These are phyloP conservation scores for Hemerocallis citrina DNA, from an alignment of 106 monocot species.

Conservation along the genomic window DNA sequence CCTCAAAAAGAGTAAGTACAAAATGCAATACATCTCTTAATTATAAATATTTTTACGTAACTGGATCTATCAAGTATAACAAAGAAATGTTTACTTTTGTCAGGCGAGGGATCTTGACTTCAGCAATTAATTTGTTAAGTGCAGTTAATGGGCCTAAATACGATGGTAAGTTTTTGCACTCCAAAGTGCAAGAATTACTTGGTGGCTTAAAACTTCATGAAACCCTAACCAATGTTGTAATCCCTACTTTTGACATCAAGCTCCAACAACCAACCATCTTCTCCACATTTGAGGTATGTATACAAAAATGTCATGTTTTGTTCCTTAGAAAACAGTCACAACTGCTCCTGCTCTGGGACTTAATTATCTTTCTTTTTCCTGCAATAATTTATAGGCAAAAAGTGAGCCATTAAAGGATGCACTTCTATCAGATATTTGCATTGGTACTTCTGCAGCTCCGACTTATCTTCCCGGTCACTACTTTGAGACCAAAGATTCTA, in stretches of 20 bases:
- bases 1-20: slow-evolving; percentile 19
- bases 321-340: no score
- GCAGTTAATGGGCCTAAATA: slow-evolving; percentile 40
- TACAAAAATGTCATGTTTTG: background rate
- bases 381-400: slow-evolving; percentile 14
- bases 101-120: slow-evolving; percentile 15
- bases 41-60: background rate
- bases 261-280: slow-evolving; percentile 54
- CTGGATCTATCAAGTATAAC: background rate
- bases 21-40: background rate
- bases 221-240: slow-evolving; percentile 42
- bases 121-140: background rate
- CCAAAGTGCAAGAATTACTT: slow-evolving; percentile 20
- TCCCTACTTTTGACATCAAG: slow-evolving; percentile 56
- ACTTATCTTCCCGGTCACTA: slow-evolving; percentile 25
- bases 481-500: slow-evolving; percentile 12
- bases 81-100: no score
- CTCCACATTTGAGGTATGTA: slow-evolving; percentile 36
- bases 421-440: slow-evolving; percentile 39
- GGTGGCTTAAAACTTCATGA: slow-evolving; percentile 32
- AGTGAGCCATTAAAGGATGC: slow-evolving; percentile 9
- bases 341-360: no score
- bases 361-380: background rate
- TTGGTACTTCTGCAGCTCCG: slow-evolving; percentile 29
- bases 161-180: slow-evolving; percentile 47